Percentiles rank a stretch among this genome's conserved stretches.
Conservation (phyloP, 2,329 filamentous ascomycete species). For the Neonectria punicea region DNA sequence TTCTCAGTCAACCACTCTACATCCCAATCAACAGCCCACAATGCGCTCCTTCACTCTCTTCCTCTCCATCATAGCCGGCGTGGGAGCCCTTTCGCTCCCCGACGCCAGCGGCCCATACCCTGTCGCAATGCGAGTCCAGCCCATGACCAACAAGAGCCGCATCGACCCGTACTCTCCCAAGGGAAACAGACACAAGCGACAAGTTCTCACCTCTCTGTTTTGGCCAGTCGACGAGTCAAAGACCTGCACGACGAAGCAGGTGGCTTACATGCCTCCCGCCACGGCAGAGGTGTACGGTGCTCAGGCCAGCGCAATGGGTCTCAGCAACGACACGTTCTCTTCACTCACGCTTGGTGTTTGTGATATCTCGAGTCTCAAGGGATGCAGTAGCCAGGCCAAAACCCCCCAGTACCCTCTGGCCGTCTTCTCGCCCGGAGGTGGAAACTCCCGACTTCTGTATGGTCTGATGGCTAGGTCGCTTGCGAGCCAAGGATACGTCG, state of each 20-base stretch:
- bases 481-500: conserved; percentile 57
- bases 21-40: background rate
- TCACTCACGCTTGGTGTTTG: conserved; percentile 43
- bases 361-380: conserved; percentile 25
- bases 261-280: conserved; percentile 49
- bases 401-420: conserved; percentile 41
- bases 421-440: conserved; percentile 58
- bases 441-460: conserved; percentile 56
- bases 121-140: conserved; percentile 40
- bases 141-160: conserved; percentile 46
- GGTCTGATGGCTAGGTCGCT: conserved; percentile 56
- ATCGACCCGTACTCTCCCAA: conserved; percentile 45
- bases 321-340: conserved; percentile 46
- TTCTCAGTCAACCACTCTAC: no score
- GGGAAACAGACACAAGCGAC: conserved; percentile 36
- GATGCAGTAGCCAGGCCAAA: conserved; percentile 18
- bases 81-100: conserved; percentile 42
- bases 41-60: conserved; percentile 34
- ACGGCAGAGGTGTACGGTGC: conserved; percentile 46
- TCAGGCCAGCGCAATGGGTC: conserved; percentile 39
- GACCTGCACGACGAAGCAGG: conserved; percentile 30
- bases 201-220: conserved; percentile 46
- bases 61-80: conserved; percentile 25
- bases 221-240: conserved; percentile 41
- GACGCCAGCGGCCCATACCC: conserved; percentile 45